phyloP scores from a whole-genome alignment of 75 land plant genomes.

The Pinus albicaulis region DNA sequence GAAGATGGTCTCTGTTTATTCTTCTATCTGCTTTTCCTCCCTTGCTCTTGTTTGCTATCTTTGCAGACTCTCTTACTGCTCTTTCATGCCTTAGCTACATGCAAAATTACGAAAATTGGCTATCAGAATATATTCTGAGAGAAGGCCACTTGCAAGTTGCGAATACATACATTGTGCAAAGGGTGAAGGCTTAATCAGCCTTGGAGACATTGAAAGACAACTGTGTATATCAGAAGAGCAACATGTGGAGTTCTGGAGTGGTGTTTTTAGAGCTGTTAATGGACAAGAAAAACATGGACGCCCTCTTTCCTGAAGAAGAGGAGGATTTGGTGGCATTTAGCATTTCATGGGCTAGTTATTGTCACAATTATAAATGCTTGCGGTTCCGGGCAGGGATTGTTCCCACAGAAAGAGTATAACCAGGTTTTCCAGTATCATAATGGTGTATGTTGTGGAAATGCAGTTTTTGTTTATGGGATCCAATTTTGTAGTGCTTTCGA shows the following conservation, averaged over 20 bases:
- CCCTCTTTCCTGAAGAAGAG: conserved; percentile 10
- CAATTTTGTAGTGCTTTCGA: neutral
- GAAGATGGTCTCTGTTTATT: too few relatives aligned
- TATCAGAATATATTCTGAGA: too few relatives aligned
- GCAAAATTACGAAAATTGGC: too few relatives aligned
- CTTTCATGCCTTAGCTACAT: too few relatives aligned
- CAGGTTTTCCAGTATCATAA: neutral
- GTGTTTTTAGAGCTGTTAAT: conserved; percentile 48
- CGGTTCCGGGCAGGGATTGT: neutral
- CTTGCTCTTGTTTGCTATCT: too few relatives aligned
- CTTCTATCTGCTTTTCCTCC: too few relatives aligned
- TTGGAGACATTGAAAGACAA: conserved; percentile 16
- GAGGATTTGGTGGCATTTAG: conserved; percentile 14
- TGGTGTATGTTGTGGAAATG: neutral
- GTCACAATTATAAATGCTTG: neutral
- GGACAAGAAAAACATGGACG: conserved; percentile 30
- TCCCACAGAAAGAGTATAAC: neutral
- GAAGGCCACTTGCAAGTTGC: too few relatives aligned
- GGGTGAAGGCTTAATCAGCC: conserved; percentile 26
- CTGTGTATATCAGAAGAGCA: conserved; percentile 20
- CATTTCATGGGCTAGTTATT: neutral
- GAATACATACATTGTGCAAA: too few relatives aligned
- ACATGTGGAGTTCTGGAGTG: conserved; percentile 52
- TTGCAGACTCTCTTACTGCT: too few relatives aligned
- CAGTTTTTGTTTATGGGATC: neutral